phyloP scores from a whole-genome alignment of 2,329 filamentous ascomycete genomes.

The Arthrobotrys entomopaga region DNA sequence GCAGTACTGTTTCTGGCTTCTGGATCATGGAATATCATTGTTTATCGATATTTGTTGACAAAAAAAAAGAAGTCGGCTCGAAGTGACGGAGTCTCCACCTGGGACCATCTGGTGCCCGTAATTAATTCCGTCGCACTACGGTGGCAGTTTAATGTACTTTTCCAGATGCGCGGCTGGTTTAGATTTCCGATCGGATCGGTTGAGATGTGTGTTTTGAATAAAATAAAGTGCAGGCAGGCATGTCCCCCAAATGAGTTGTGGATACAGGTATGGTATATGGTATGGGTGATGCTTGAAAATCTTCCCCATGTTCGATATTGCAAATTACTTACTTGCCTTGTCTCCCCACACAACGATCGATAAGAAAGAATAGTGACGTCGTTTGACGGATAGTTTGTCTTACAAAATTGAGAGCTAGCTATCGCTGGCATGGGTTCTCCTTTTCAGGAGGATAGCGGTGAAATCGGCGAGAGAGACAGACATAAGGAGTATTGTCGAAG shows the following conservation, averaged over 20 bases:
- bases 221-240: not conserved
- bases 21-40: too few species aligned
- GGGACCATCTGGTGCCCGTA: not conserved
- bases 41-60: too few species aligned
- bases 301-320: not conserved
- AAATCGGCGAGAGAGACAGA: not conserved
- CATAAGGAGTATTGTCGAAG: too few species aligned
- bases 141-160: conserved; percentile 19
- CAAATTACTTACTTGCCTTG: not conserved
- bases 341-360: conserved; percentile 17
- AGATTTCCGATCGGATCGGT: not conserved
- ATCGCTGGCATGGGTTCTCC: too few species aligned
- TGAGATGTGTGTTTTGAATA: not conserved
- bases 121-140: conserved; percentile 33
- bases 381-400: conserved; percentile 30
- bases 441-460: too few species aligned
- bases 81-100: not conserved
- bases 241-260: too few species aligned
- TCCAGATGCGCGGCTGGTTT: too few species aligned
- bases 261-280: too few species aligned
- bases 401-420: too few species aligned
- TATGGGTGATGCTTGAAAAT: too few species aligned
- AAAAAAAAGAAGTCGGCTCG: not conserved
- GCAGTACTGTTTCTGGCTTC: too few species aligned
- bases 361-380: conserved; percentile 42